Evolutionary conservation across 2,329 filamentous ascomycete species (phyloP).

Genomic region (Pyrenophora tritici-repentis): DNA sequence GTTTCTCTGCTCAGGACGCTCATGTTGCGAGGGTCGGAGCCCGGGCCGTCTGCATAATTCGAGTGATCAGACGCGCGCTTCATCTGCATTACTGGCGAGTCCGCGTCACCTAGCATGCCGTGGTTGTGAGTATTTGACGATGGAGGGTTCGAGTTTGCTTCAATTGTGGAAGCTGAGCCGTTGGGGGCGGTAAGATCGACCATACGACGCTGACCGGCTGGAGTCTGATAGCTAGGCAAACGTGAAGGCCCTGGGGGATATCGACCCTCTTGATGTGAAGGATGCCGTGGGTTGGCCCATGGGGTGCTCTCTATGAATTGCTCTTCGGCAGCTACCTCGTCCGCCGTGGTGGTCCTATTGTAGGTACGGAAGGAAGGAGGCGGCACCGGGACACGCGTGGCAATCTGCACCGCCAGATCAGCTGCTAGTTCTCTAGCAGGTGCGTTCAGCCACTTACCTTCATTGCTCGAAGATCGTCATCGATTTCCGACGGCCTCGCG

Average conservation of each 20-base stretch:
- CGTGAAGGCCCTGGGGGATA: constrained; percentile 37
- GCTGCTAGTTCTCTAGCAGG: constrained; percentile 22
- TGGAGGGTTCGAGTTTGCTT: constrained; percentile 47
- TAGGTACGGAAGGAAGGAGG: constrained; percentile 43
- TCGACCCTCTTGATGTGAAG: constrained; percentile 45
- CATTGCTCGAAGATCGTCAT: constrained; percentile 88
- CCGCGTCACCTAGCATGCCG: constrained; percentile 38
- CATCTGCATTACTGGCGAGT: constrained; percentile 47
- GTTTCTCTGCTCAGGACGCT: constrained; percentile 31
- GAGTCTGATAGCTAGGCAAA: constrained; percentile 44
- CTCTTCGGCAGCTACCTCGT: constrained; percentile 71
- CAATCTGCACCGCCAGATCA: constrained; percentile 39
- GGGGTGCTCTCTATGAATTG: constrained; percentile 88
- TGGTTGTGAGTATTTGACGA: constrained; percentile 40
- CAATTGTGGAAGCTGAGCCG: constrained; percentile 48
- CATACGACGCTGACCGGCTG: constrained; percentile 43
- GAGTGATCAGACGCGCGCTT: constrained; percentile 43
- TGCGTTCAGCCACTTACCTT: constrained; percentile 64
- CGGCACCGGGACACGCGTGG: constrained; percentile 36
- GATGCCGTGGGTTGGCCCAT: constrained; percentile 83
- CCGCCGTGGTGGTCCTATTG: constrained; percentile 48
- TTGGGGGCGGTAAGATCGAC: constrained; percentile 44
- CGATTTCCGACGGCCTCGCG: constrained; percentile 73
- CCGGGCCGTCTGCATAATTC: constrained; percentile 33
- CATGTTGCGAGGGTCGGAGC: constrained; percentile 33